Evolutionary conservation across 306 rosid species (phyloP), one percentile per base, ranked within the genome.

Genomic region (Cucumis melo): DNA sequence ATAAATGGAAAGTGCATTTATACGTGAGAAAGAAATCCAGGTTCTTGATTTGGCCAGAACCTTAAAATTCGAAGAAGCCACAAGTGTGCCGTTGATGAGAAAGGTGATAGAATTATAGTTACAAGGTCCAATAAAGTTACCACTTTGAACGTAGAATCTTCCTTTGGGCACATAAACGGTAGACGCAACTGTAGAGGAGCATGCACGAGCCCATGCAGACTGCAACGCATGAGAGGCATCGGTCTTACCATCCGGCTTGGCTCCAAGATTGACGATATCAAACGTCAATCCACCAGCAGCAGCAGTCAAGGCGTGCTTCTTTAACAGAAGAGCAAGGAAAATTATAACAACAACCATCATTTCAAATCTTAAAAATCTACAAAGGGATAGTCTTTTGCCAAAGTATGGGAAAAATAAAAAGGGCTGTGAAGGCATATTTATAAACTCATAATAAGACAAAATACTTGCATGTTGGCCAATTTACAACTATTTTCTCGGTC

Each of bases 131-230:
- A 0, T 54, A 19, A 10, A 57, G 21, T 19, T 53, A 1, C 16
- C 81, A 41, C 58, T 78, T 1, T 75, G 53, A 2, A 87, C 79
- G 38, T 78, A 78, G 79, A 87, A 87, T 54, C 79, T 81, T 14
- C 89, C 86, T 4, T 14, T 46, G 5, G 91, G 91, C 23, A 86
- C 88, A 20, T 77, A 77, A 68, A 88, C 76, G 10, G 79, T 61
- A 0, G 84, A 39, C n/a, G 86, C 81, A 1, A 23, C 50, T 7
- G 13, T 39, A 5, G 87, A 85, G 68, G 46, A 81, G 10, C 91
- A 88, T 7, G 89, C 87, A 20, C 24, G 77, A 3, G 38, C 14
- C 91, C 91, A 88, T 42, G 86, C 85, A 80, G 60, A 16, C 1
- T 53, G 57, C 20, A 53, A 19, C 7, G 20, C 57, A 53, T 6